Evolutionary conservation across 2,329 filamentous ascomycete species (phyloP), one percentile per base, ranked within the genome.

Genomic region (Apiospora aurea): DNA sequence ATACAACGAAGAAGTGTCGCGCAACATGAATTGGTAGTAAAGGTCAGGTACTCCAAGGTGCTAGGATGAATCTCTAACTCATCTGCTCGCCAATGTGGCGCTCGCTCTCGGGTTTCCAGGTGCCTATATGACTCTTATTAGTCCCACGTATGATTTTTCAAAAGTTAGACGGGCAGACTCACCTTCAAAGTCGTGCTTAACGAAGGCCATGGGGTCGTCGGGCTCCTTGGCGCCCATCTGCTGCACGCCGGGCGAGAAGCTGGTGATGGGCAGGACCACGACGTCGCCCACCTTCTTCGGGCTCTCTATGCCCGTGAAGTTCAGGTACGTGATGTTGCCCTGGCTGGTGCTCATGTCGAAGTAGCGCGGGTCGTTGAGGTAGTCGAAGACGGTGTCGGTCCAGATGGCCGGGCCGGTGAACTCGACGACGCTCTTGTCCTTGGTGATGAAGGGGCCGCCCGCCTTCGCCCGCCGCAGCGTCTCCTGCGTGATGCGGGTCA

Each of bases 171-270:
- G 10, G 61, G 10, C n/a, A 26, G 5, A 81, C 88, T 76, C 85
- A 97, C 96, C 96, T 86, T 97, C 94, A 81, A 99, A 99, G 71
- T 95, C 92, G 84, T 99, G 96, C 84, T 96, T 95, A 73, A 99
- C 96, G 86, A 97, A 98, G 1, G 96, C 96, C 94, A 97, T 96
- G 0, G 95, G 94, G 80, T 98, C 93, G 76, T 98, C 94, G 57
- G 91, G 88, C 74, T 97, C 95, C 78, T 92, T 92, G 66, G 96
- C 93, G 16, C 93, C 94, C 95, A 98, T 98, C 81, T 97, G 95
- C 77, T 91, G 89, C 64, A 98, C 94, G 38, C 96, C 96, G 0
- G 96, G 96, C 78, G 95, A 97, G 86, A 99, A 99, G 82, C 95
- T 96, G 8, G 96, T 99, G 78, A 99, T 98, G 38, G 96, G 96